Base-by-base conservation (phyloP, 805 yeast species). In the Alloascoidea africana region DNA sequence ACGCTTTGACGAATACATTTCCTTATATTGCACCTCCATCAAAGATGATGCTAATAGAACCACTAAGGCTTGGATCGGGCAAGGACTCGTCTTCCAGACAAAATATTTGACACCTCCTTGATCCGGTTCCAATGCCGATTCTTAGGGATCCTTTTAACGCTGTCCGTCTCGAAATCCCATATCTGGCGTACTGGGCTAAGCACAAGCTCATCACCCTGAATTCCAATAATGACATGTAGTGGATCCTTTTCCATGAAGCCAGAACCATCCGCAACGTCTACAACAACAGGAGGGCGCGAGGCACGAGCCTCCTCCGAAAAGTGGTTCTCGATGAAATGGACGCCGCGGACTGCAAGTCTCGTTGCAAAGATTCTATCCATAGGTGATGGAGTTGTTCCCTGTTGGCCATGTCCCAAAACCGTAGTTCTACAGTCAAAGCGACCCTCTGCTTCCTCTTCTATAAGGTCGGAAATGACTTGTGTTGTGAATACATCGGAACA, bases 331-430 rank as follows among this genome's bases (percentile, higher is more conserved):
- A 89, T 73, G 56, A 83, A 91, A 55, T 84, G 80, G 40, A 87
- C 77, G 40, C 96, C 85, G 59, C 76, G 80, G 46, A 89, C 80
- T 3, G 95, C 95, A 56, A 80, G 79, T 55, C 97, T 73, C 4
- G 87, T 76, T 4, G 94, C 95, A 45, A 78, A 70, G 32, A 85
- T 77, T 57, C 97, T 75, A 56, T 91, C 98, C 64, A 87, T 81
- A 4, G 97, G 85, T 4, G 95, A 78, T 37, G 98, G 98, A 38
- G 75, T 71, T 42, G 86, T 91, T 55, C 98, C 98, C 62, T 91
- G 98, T 66, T 91, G 98, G 41, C 87, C 91, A 54, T 89, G 97
- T 18, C 98, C 98, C 17, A 98, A 98, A 42, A 87, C 74, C 11
- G 97, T 97, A 3, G 95, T 86, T 56, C 93, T 78, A 14, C 91